Evolutionary conservation across 495 filamentous ascomycete species (phyloP).

Genomic region (Tuber borchii): DNA sequence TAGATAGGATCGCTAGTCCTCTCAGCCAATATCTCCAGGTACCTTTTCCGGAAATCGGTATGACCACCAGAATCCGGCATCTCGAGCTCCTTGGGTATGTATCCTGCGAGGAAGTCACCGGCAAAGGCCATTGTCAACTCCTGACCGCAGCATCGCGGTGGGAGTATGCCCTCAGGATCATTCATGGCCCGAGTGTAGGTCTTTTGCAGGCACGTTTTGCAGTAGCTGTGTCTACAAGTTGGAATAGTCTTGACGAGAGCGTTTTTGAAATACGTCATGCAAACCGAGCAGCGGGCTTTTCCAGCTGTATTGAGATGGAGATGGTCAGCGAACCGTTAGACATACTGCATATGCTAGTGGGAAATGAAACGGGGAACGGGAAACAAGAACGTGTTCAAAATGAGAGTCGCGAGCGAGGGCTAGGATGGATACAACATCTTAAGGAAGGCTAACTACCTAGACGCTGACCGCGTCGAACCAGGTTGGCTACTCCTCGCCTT

Average conservation of each 20-base stretch:
- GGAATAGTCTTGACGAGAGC: constrained; percentile 17
- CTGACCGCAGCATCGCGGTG: constrained; percentile 26
- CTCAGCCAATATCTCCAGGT: constrained; percentile 18
- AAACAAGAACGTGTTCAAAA: background rate
- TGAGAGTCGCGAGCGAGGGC: background rate
- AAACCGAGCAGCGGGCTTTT: constrained; percentile 31
- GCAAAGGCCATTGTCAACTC: constrained; percentile 28
- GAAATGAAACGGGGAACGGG: background rate
- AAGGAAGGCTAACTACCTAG: constrained; percentile 1
- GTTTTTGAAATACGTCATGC: constrained; percentile 27
- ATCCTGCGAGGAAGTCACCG: constrained; percentile 25
- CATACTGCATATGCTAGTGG: background rate
- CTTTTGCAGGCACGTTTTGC: constrained; percentile 27
- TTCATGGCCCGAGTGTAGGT: constrained; percentile 32
- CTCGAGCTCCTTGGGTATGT: constrained; percentile 17
- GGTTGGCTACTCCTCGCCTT: background rate
- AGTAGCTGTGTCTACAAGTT: constrained; percentile 28
- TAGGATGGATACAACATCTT: background rate
- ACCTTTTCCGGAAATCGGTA: constrained; percentile 7
- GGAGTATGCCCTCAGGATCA: constrained; percentile 17
- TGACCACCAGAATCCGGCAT: background rate
- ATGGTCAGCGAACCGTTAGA: background rate
- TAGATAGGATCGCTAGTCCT: constrained; percentile 24
- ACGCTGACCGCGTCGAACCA: background rate
- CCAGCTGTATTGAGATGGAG: constrained; percentile 11